A percentile compares a stretch with the other conserved stretches of the same genome.
phyloP scores from a whole-genome alignment of 805 yeast genomes.

The Martiniozyma abietophila region DNA sequence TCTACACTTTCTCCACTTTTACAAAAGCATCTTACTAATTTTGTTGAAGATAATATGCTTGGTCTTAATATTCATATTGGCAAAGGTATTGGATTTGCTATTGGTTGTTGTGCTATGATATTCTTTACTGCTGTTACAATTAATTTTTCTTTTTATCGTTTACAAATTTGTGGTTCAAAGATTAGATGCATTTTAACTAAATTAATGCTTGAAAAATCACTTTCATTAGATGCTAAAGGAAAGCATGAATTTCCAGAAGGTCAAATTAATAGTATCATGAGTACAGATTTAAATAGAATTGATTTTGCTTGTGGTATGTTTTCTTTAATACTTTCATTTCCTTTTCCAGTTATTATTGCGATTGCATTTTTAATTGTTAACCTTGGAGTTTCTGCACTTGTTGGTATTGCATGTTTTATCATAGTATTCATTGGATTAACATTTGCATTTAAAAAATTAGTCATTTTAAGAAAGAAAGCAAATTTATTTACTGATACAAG shows the following conservation, averaged over 20 bases:
- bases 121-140: conserved; percentile 37
- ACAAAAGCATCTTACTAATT: conserved; percentile 52
- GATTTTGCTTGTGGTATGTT: conserved; percentile 66
- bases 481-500: conserved; percentile 64
- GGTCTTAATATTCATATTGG: conserved; percentile 36
- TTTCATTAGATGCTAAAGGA: conserved; percentile 50
- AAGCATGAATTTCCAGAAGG: conserved; percentile 59
- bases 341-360: conserved; percentile 51
- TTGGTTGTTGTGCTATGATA: conserved; percentile 59
- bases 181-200: conserved; percentile 62
- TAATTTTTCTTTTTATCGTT: conserved; percentile 54
- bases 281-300: conserved; percentile 71
- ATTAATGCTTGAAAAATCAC: conserved; percentile 57
- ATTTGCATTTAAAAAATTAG: conserved; percentile 38
- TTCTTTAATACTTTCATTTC: conserved; percentile 55
- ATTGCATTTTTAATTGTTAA: conserved; percentile 57
- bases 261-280: conserved; percentile 66
- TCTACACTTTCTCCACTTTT: conserved; percentile 56
- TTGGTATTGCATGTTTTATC: conserved; percentile 54
- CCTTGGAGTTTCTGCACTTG: conserved; percentile 64
- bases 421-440: conserved; percentile 40
- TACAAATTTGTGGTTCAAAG: conserved; percentile 59
- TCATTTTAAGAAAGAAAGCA: conserved; percentile 45
- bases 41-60: conserved; percentile 42
- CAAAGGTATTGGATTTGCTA: conserved; percentile 66